Percentiles rank a stretch among this genome's conserved stretches.
phyloP scores from a whole-genome alignment of 768 basidiomycete species.

The Lactarius evosmus region DNA sequence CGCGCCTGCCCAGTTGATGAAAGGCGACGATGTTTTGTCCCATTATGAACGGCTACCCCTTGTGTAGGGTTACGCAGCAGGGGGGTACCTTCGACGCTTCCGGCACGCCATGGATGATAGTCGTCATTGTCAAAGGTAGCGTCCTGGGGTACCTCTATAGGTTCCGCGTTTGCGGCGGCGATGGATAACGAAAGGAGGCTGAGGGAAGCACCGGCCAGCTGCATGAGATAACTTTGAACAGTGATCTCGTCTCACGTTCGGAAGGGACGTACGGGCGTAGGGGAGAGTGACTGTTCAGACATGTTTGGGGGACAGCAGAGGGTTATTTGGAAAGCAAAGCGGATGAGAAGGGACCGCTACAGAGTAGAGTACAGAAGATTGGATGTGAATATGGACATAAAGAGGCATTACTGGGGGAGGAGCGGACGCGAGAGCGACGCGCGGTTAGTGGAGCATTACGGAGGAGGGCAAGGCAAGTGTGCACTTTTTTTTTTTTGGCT shows the following conservation, averaged over 20 bases:
- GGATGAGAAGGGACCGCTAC: slow-evolving; percentile 2
- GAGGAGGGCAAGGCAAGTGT: slow-evolving; percentile 12
- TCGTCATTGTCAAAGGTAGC: slow-evolving; percentile 25
- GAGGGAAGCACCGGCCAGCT: slow-evolving; percentile 20
- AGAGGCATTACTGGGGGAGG: slow-evolving; percentile 23
- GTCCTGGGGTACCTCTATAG: slow-evolving; percentile 41
- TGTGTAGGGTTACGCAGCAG: slow-evolving; percentile 24
- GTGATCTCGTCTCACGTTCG: background rate
- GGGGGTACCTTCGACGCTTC: slow-evolving; percentile 19
- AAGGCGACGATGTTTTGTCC: slow-evolving; percentile 59
- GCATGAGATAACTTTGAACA: background rate
- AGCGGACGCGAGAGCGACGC: slow-evolving; percentile 8
- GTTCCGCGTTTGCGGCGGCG: slow-evolving; percentile 50
- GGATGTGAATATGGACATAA: slow-evolving; percentile 23
- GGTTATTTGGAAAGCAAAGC: slow-evolving; percentile 1
- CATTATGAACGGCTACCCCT: slow-evolving; percentile 30
- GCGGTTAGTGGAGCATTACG: slow-evolving; percentile 24
- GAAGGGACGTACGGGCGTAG: slow-evolving; percentile 17
- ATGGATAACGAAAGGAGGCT: slow-evolving; percentile 70
- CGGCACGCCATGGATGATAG: slow-evolving; percentile 20
- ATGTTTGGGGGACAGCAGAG: slow-evolving; percentile 5
- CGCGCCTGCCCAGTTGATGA: slow-evolving; percentile 68
- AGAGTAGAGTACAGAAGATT: slow-evolving; percentile 21
- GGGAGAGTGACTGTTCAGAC: slow-evolving; percentile 14
- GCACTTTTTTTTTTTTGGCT: background rate